phyloP scores from a whole-genome alignment of 768 basidiomycete genomes.

The Lentinus tigrinus region DNA sequence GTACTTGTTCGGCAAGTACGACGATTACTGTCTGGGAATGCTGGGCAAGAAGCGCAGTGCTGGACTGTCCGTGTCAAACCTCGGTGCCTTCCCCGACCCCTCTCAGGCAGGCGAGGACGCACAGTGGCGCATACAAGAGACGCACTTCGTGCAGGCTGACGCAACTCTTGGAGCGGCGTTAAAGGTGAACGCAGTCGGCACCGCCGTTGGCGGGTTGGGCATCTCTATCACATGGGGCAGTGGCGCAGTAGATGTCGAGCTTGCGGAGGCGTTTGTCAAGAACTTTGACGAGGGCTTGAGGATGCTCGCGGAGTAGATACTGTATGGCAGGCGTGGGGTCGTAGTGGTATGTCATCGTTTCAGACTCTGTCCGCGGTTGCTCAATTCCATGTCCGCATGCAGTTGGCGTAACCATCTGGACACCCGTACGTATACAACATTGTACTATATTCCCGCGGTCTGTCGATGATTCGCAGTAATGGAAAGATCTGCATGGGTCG shows the following conservation, averaged over 20 bases:
- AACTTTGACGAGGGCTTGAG: conserved; percentile 9
- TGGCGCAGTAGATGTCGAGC: conserved; percentile 16
- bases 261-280: conserved; percentile 18
- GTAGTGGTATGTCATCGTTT: no score
- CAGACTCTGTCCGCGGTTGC: no score
- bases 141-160: conserved; percentile 20
- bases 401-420: no score
- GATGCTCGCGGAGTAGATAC: not conserved
- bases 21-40: conserved; percentile 27
- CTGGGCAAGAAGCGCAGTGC: conserved; percentile 33
- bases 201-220: conserved; percentile 18
- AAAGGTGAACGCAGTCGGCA: conserved; percentile 22
- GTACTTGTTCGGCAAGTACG: conserved; percentile 33
- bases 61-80: conserved; percentile 40
- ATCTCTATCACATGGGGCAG: conserved; percentile 20
- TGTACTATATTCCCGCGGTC: no score
- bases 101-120: not conserved
- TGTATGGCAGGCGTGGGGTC: no score
- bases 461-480: no score
- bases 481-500: no score
- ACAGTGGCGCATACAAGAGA: conserved; percentile 20
- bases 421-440: no score
- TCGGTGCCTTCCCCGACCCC: conserved; percentile 28
- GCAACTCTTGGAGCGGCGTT: conserved; percentile 16
- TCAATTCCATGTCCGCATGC: no score